Evolutionary conservation across 345 rosid genomes (phyloP), one percentile per base, ranked within the genome.

Genomic region (Heritiera fomes): DNA sequence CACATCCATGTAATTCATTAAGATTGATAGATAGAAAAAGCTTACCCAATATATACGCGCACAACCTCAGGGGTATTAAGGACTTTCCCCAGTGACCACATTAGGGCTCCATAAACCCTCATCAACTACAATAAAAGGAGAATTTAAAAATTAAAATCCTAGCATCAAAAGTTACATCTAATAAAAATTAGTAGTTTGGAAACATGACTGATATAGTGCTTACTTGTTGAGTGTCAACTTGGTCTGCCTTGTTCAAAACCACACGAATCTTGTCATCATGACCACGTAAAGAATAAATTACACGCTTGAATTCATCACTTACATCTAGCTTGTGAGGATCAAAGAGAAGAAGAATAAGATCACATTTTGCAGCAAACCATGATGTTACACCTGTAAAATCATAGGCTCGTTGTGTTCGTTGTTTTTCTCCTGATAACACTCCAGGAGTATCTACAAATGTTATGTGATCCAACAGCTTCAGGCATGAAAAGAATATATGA

Each of bases 51-150:
- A 85, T 96, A 96, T 76, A 96, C 98, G 70, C 98, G 98, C 84
- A 49, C 73, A 81, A 94, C 99, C 86, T 94, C 99, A 56, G 98
- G 98, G 80, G 97, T 94, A 78, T 92, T 94, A 13, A 96, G 84
- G 83, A 96, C 99, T 87, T 94, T 96, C 75, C 99, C 97, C 23
- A 96, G 97, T 49, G 99, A 96, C 98, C 98, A 96, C 97, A 96
- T 94, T 72, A 96, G 82, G 63, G 97, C 98, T 84, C 99, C 99
- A 85, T 96, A 92, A 38, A 96, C 99, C 87, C 98, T 94, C 99
- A 96, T 96, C 69, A 96, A 87, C 99, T 96, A 87, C 70, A 81
- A 73, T 20, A 80, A 40, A 59, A 77, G 72, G 46, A 23, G 6
- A 41, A 79, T 9, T 75, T 50, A 65, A 70, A 49, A 38, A 73